Percentiles rank a stretch among this genome's conserved stretches.
These are phyloP conservation scores for Sextonia rubra DNA, from an alignment of 164 flowering plant genomes.

Conservation along the genomic window DNA sequence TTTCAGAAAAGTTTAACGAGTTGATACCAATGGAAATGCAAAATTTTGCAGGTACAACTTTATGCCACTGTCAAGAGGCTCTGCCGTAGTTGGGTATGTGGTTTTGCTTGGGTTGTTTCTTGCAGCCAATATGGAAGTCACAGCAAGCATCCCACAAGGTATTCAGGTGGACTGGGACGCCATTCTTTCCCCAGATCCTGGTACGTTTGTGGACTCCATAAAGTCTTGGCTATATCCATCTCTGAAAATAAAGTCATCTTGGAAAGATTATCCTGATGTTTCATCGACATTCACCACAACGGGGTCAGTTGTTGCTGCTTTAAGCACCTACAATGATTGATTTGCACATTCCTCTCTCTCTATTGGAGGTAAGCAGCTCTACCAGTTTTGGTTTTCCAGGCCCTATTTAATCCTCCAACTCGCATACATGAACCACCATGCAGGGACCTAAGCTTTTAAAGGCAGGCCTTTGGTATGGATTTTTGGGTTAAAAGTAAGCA, in stretches of 20 bases:
- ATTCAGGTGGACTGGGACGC: constrained; percentile 98
- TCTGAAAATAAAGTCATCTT: constrained; percentile 58
- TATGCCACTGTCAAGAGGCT: constrained; percentile 94
- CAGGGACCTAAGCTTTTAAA: too few species aligned
- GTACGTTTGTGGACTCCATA: constrained; percentile 53
- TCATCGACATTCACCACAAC: constrained; percentile 63
- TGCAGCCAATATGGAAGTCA: constrained; percentile 94
- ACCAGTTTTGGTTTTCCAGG: not conserved
- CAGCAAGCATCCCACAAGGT: constrained; percentile 71
- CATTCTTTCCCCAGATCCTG: constrained; percentile 59
- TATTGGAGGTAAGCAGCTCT: not conserved
- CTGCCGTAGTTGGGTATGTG: constrained; percentile 77
- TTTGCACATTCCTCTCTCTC: not conserved
- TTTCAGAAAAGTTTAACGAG: not conserved
- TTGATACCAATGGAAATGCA: constrained; percentile 5
- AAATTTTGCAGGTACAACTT: constrained; percentile 78
- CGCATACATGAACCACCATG: too few species aligned
- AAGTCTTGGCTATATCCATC: constrained; percentile 83
- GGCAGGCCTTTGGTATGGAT: too few species aligned
- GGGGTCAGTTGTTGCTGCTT: constrained; percentile 77
- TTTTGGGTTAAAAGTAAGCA: too few species aligned
- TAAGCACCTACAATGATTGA: constrained; percentile 59
- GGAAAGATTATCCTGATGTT: constrained; percentile 88
- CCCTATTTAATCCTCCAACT: too few species aligned
- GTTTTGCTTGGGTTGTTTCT: constrained; percentile 84